Percentiles rank a stretch among this genome's conserved stretches.
These are phyloP conservation scores for Teratosphaeria nubilosa DNA, from an alignment of 2,329 filamentous ascomycete species.

Conservation along the genomic window DNA sequence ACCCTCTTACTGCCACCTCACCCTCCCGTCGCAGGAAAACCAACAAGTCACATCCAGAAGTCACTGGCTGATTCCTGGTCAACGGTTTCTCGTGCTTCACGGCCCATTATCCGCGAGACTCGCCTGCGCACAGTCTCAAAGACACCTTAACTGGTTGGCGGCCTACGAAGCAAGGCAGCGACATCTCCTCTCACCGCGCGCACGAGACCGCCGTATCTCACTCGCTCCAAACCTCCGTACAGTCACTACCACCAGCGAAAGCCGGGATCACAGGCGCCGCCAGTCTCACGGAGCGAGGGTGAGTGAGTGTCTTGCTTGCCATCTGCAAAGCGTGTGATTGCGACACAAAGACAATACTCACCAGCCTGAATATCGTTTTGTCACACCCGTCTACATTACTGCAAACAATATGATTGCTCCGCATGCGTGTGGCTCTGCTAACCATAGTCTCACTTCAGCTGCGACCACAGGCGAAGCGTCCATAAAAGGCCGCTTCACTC, in stretches of 20 bases:
- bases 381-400: not conserved
- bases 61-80: constrained; percentile 3
- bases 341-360: not conserved
- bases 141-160: constrained; percentile 55
- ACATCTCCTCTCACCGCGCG: not conserved
- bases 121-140: constrained; percentile 26
- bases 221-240: not conserved
- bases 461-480: not conserved
- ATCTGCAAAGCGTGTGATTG: constrained; percentile 1
- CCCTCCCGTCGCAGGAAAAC: constrained; percentile 17
- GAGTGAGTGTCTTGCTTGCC: constrained; percentile 11
- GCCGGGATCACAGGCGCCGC: not conserved
- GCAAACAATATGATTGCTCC: not conserved
- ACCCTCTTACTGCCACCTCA: constrained; percentile 8
- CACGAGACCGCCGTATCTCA: not conserved
- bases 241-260: not conserved
- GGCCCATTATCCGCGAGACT: constrained; percentile 22
- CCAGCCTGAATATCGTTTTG: not conserved
- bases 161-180: constrained; percentile 15
- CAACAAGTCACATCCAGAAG: constrained; percentile 4
- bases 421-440: constrained; percentile 5
- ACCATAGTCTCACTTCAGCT: constrained; percentile 1
- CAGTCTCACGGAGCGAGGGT: constrained; percentile 17
- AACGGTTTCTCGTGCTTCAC: constrained; percentile 1
- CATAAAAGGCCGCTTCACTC: not conserved